These are phyloP conservation scores for Coemansia erecta DNA, from an alignment of 192 early-diverging fungal species.

Conservation along the genomic window DNA sequence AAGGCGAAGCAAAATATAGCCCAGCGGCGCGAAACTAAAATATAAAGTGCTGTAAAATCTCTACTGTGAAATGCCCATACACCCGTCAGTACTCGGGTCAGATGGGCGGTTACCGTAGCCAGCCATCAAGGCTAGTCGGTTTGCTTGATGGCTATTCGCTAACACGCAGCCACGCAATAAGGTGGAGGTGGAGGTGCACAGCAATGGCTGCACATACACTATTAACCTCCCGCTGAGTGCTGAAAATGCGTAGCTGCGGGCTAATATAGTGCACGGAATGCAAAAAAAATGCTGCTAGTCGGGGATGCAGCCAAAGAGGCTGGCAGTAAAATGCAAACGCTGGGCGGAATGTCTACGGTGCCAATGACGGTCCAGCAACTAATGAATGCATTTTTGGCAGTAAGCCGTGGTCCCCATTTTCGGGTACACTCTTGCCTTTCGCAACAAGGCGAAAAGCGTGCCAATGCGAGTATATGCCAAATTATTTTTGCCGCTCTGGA, in stretches of 20 bases:
- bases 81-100: no score
- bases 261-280: no score
- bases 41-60: background rate
- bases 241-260: no score
- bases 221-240: no score
- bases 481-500: no score
- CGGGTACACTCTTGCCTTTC: no score
- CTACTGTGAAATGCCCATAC: no score
- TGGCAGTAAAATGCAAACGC: constrained; percentile 1
- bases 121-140: no score
- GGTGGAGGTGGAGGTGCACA: background rate
- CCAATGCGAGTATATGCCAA: no score
- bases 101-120: no score
- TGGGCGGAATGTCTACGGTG: background rate
- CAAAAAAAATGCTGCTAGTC: background rate
- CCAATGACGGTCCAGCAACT: constrained; percentile 6
- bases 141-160: no score
- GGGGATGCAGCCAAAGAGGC: background rate
- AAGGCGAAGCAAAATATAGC: background rate
- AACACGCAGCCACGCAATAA: constrained; percentile 7
- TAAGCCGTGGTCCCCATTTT: constrained; percentile 1
- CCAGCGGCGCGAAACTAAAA: background rate
- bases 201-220: background rate
- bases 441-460: no score
- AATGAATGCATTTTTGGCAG: constrained; percentile 5